phyloP scores from a whole-genome alignment of 805 yeast genomes.

The Zygotorulaspora chibaensis region DNA sequence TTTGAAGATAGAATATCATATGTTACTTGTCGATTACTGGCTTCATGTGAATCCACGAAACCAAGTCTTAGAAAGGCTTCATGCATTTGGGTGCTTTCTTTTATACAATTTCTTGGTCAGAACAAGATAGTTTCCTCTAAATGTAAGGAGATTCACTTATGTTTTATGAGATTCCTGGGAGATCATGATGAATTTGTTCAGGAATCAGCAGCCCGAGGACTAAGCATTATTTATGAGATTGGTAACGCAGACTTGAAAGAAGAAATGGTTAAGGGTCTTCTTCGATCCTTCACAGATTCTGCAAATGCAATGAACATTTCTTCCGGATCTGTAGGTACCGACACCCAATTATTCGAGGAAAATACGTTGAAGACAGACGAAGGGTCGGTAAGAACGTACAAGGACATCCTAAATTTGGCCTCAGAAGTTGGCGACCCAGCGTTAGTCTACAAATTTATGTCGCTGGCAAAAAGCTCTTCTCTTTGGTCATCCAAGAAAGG shows the following conservation, averaged over 20 bases:
- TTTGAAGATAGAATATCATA: constrained; percentile 20
- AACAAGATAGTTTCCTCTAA: constrained; percentile 37
- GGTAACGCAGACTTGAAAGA: constrained; percentile 69
- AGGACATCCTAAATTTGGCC: constrained; percentile 82
- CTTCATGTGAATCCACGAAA: constrained; percentile 56
- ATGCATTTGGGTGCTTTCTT: constrained; percentile 80
- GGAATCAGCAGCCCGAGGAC: constrained; percentile 87
- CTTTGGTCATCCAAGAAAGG: constrained; percentile 93
- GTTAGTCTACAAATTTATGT: constrained; percentile 89
- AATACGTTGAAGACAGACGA: constrained; percentile 77
- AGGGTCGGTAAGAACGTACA: constrained; percentile 85
- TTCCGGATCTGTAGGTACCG: constrained; percentile 69
- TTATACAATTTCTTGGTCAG: constrained; percentile 69
- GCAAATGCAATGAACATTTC: constrained; percentile 39
- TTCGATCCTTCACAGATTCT: constrained; percentile 74
- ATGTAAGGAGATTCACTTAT: constrained; percentile 60
- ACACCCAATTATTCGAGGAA: constrained; percentile 80
- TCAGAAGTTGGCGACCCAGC: constrained; percentile 95
- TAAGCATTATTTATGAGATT: constrained; percentile 73
- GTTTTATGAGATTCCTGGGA: constrained; percentile 73
- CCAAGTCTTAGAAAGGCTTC: constrained; percentile 72
- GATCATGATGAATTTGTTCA: constrained; percentile 86
- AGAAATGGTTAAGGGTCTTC: constrained; percentile 63
- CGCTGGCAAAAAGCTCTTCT: constrained; percentile 79
- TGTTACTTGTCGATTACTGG: constrained; percentile 49